These are phyloP conservation scores for Sideroxylon spinosum DNA, from an alignment of 179 eudicot species.

Conservation along the genomic window DNA sequence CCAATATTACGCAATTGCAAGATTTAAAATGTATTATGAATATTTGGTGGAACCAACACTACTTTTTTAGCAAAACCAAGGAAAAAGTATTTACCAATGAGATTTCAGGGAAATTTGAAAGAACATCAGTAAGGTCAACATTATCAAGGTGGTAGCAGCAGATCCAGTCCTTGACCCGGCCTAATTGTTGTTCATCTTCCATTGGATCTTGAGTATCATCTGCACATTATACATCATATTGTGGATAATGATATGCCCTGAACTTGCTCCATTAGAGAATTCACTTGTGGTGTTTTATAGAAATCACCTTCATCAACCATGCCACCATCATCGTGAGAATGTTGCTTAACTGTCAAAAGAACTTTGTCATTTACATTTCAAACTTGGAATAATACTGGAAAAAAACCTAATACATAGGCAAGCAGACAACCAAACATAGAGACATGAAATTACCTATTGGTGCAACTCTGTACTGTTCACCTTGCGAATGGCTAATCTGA, in stretches of 20 bases:
- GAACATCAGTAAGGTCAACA: constrained; percentile 64
- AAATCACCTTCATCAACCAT: constrained; percentile 47
- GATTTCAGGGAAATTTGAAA: constrained; percentile 76
- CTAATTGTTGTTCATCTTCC: constrained; percentile 79
- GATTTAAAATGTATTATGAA: neutral
- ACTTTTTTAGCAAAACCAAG: neutral
- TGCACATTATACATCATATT: constrained; percentile 20
- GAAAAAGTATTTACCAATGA: constrained; percentile 50
- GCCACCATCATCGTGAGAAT: constrained; percentile 22
- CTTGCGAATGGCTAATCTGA: constrained; percentile 59
- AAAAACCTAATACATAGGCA: neutral
- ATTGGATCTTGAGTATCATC: constrained; percentile 83
- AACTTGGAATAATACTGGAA: neutral
- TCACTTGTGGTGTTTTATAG: neutral
- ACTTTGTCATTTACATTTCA: constrained; percentile 1
- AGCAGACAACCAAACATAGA: neutral
- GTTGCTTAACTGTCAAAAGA: constrained; percentile 43
- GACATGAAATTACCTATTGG: constrained; percentile 48
- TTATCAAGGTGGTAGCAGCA: constrained; percentile 46
- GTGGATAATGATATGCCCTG: neutral
- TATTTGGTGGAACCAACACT: neutral
- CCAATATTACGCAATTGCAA: neutral
- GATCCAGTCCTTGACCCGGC: constrained; percentile 79
- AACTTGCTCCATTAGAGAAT: neutral
- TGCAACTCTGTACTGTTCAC: constrained; percentile 53